Percentiles rank a stretch among this genome's conserved stretches.
These are phyloP conservation scores for Nymphaea colorata DNA, from an alignment of 164 flowering plant species.

Conservation along the genomic window DNA sequence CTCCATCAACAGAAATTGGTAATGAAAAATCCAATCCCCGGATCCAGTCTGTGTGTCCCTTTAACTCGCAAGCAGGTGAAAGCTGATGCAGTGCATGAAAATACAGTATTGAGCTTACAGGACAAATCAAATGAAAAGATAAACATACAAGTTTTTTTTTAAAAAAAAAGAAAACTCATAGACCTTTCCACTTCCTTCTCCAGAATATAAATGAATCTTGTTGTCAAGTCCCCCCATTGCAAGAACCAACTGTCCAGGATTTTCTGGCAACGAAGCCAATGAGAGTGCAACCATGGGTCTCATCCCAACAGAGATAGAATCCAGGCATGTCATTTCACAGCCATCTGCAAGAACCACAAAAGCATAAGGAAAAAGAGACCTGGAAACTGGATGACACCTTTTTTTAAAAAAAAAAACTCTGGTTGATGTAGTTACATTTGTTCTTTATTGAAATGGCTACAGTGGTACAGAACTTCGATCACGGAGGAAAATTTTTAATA, in stretches of 20 bases:
- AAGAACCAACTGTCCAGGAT: constrained; percentile 37
- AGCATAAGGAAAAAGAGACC: neutral
- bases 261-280: constrained; percentile 72
- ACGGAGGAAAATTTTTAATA: too few relatives aligned
- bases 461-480: too few relatives aligned
- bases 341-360: constrained; percentile 38
- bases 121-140: neutral
- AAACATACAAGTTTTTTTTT: neutral
- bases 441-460: too few relatives aligned
- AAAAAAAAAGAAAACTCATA: constrained; percentile 5
- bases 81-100: constrained; percentile 34
- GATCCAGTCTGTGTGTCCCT: constrained; percentile 96
- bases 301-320: constrained; percentile 48
- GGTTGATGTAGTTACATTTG: too few relatives aligned
- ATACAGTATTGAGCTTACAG: neutral
- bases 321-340: constrained; percentile 49
- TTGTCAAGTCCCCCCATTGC: constrained; percentile 95
- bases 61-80: constrained; percentile 71
- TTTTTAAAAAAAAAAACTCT: too few relatives aligned
- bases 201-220: constrained; percentile 76
- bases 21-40: constrained; percentile 89
- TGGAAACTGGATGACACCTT: too few relatives aligned
- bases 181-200: constrained; percentile 67
- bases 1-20: constrained; percentile 32
- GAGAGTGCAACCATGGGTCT: constrained; percentile 88